Evolutionary conservation across 1,284 basidiomycete genomes (phyloP).

Genomic region (Naganishia sp.): DNA sequence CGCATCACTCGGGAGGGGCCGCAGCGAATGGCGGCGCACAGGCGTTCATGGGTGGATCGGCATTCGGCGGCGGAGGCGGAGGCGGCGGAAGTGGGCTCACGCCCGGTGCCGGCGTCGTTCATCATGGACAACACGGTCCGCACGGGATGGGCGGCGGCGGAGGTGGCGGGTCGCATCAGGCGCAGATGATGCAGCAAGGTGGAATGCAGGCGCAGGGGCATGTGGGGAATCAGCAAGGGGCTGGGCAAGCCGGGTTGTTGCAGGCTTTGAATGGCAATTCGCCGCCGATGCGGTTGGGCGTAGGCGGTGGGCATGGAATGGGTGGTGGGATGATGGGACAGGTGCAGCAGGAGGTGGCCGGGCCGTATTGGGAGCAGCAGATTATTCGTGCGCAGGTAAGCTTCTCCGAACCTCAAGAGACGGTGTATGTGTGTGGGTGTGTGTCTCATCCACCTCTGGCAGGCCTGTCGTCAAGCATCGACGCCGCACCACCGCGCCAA

Average conservation of each 20-base stretch:
- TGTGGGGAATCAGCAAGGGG: neutral
- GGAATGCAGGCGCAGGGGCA: neutral
- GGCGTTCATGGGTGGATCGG: constrained; percentile 10
- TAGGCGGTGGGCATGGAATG: constrained; percentile 16
- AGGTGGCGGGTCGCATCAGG: neutral
- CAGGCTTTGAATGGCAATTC: constrained; percentile 21
- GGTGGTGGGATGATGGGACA: constrained; percentile 14
- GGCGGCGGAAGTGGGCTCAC: neutral
- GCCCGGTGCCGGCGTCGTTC: neutral
- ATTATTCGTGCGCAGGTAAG: constrained; percentile 48
- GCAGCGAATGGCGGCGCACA: neutral
- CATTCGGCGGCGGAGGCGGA: neutral
- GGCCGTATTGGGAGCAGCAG: constrained; percentile 54
- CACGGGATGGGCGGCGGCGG: constrained; percentile 9
- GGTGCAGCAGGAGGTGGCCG: constrained; percentile 45
- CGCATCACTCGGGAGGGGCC: neutral
- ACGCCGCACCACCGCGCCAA: constrained; percentile 61
- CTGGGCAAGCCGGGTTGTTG: constrained; percentile 5
- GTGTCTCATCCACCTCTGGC: neutral
- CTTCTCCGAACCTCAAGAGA: neutral
- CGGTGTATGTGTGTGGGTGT: neutral
- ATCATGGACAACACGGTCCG: neutral
- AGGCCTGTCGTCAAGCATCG: constrained; percentile 58
- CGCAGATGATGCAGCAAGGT: neutral
- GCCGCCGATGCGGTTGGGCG: constrained; percentile 4